Evolutionary conservation across 164 flowering plant species (phyloP).

Genomic region (Santalum album): DNA sequence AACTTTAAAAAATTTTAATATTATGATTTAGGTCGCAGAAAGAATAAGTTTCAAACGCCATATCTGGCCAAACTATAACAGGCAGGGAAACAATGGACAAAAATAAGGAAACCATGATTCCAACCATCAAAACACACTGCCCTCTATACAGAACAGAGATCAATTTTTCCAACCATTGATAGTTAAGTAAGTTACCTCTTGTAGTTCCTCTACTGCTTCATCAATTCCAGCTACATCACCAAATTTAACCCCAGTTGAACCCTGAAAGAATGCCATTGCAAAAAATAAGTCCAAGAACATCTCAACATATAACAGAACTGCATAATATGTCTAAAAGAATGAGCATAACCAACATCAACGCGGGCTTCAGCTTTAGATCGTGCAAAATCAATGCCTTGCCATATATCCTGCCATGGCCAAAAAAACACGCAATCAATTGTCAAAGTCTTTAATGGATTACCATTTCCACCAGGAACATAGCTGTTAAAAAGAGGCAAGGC

Average conservation of each 20-base stretch:
- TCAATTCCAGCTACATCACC: constrained; percentile 92
- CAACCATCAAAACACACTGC: not conserved
- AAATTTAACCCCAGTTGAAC: constrained; percentile 89
- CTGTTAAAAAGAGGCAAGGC: constrained; percentile 4
- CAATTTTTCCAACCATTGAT: not conserved
- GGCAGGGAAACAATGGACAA: not conserved
- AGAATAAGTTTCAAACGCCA: too few species aligned
- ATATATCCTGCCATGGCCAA: constrained; percentile 57
- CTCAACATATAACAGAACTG: not conserved
- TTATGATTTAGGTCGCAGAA: too few species aligned
- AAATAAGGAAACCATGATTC: not conserved
- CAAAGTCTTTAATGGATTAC: not conserved
- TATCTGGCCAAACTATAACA: too few species aligned
- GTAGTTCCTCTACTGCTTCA: constrained; percentile 96
- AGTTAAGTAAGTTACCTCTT: constrained; percentile 46
- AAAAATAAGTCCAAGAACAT: constrained; percentile 3
- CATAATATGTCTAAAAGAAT: not conserved
- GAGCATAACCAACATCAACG: constrained; percentile 72
- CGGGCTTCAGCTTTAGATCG: constrained; percentile 95
- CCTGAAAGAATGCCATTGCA: constrained; percentile 30
- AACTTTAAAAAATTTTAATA: too few species aligned
- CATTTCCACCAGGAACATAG: not conserved
- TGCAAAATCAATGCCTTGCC: constrained; percentile 94
- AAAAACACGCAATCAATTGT: not conserved
- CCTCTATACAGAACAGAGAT: not conserved